Conservation (phyloP, 345 rosid genomes). For the Salix udensis region DNA sequence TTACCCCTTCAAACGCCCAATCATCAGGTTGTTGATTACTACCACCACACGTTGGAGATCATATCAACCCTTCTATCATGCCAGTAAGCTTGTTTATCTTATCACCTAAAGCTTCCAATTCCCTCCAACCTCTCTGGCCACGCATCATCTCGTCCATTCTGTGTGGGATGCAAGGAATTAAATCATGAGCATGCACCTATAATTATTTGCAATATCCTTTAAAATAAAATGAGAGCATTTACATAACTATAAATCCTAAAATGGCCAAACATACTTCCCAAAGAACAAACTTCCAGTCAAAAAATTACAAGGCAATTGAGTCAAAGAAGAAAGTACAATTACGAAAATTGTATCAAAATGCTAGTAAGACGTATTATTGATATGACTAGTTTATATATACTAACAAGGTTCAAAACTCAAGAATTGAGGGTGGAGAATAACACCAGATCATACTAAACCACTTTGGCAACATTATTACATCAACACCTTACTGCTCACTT, state of each 20-base stretch:
- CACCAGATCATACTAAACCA: neutral
- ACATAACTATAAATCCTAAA: too few species aligned
- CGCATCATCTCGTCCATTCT: conserved; percentile 99
- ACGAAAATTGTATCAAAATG: neutral
- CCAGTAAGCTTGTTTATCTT: conserved; percentile 74
- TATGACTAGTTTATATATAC: neutral
- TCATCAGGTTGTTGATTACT: too few species aligned
- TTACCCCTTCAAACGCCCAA: too few species aligned
- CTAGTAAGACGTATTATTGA: too few species aligned
- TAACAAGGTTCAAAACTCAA: neutral
- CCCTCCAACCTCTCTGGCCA: conserved; percentile 96
- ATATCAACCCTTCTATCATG: too few species aligned
- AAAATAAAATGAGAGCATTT: neutral
- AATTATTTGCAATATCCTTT: too few species aligned
- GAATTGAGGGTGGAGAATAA: neutral
- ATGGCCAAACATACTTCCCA: too few species aligned
- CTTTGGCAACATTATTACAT: too few species aligned
- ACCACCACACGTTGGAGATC: too few species aligned
- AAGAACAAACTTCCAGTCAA: neutral
- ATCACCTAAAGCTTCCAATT: conserved; percentile 77
- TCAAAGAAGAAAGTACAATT: neutral
- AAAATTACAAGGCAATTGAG: neutral
- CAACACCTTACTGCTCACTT: too few species aligned
- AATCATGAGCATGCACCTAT: too few species aligned
- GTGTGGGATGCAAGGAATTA: conserved; percentile 10